Base-by-base conservation (phyloP, 106 monocot genomes). In the Acorus gramineus region DNA sequence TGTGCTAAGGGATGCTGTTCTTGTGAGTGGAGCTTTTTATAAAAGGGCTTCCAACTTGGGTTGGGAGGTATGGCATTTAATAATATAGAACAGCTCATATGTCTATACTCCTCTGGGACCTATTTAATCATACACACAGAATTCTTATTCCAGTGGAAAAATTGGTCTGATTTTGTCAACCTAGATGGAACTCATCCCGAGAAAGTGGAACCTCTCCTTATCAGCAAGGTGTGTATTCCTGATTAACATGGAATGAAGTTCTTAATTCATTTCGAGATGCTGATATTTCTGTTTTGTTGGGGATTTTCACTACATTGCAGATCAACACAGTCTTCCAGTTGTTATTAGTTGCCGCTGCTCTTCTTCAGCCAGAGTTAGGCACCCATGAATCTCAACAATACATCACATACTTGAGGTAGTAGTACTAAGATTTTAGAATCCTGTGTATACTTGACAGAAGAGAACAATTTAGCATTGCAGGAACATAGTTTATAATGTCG, bases 321-420 rank as follows among this genome's bases (percentile, higher is more conserved):
- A 77, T 91, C 47, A 96, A 96, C 61, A 96, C 90, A 44, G 82
- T 85, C 6, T 71, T 96, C 50, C 96, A 96, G 73, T 69, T 96
- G 58, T 66, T 82, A 64, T 79, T 96, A 81, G 87, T 96, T 73
- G 96, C 82, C 58, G 64, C 57, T 67, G 90, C 91, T 51, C 91
- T 96, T 71, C 85, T 96, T 64, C 90, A 96, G 76, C 96, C 90
- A 55, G 91, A 80, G 75, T 75, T 87, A 68, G 96, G 96, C 48
- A 73, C 78, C 11, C 81, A 79, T 55, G 77, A 79, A 56, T 78
- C 87, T 3, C 73, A 91, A 42, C 11, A 61, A 50, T 88, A 88
- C 54, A 74, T 98, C 61, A 78, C 80, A 66, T 77, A 85, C 67
- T 79, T 87, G 79, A 98, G 96, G 96, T 93, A 72, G 57, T 64